Base-by-base conservation (phyloP, 441 rosid species). In the Adansonia gregorii region DNA sequence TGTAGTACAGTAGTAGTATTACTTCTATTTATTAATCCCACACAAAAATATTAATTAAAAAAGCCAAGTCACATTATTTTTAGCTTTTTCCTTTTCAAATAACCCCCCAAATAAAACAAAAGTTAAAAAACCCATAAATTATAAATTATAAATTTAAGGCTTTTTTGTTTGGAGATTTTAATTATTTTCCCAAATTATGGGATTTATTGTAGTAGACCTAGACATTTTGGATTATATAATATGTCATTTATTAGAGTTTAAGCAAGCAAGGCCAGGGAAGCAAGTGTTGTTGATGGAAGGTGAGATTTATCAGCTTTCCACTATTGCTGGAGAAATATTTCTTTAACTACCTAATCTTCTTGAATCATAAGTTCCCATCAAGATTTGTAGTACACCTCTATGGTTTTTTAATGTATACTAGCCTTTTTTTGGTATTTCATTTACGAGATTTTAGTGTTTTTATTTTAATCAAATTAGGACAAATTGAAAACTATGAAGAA, bases 221-320 rank as follows among this genome's bases (percentile, higher is more conserved):
- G 93, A 82, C 65, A 88, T 81, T 73, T 81, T 94, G 68, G 98
- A 94, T 31, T 93, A 91, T 49, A 91, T 95, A 76, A 88, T 93
- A 64, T 80, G 82, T 22, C 92, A 93, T 80, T 55, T 95, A 79
- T 82, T 93, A 88, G 93, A 90, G 80, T 88, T 85, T 81, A 89
- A 87, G 87, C 89, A 88, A 78, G 85, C 88, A 5, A 91, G 89
- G 86, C 84, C 89, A 6, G 92, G 88, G 39, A 94, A 90, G 78
- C 98, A 93, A 84, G 94, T 87, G 24, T 94, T 89, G 91, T 88
- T 95, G 10, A 90, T 80, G 76, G 98, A 94, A 88, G 72, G 81
- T 54, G 98, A 95, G 97, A 95, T 95, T 92, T 93, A 96, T 24
- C 94, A 88, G 80, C 94, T 95, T n/a, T 95, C 98, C 76, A 1